Conservation (phyloP, 2,329 filamentous ascomycete genomes). For the Calonectria pteridis region DNA sequence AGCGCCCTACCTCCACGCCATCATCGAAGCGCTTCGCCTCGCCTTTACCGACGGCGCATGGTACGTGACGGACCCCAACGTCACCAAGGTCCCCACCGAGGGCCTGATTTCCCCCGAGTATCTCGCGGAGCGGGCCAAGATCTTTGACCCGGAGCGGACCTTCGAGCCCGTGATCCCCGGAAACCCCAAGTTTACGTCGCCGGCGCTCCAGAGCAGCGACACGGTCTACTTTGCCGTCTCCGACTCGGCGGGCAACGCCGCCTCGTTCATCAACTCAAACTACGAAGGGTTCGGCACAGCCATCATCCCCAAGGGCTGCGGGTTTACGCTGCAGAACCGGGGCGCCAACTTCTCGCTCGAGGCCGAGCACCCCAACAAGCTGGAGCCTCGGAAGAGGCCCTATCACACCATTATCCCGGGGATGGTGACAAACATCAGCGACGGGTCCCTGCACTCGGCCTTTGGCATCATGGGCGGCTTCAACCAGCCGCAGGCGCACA, state of each 20-base stretch:
- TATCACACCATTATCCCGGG: constrained; percentile 99
- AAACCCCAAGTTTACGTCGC: constrained; percentile 64
- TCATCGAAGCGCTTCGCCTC: constrained; percentile 90
- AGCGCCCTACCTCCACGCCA: constrained; percentile 82
- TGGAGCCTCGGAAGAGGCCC: constrained; percentile 86
- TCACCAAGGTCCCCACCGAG: constrained; percentile 75
- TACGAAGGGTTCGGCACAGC: constrained; percentile 89
- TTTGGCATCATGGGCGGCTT: constrained; percentile 99
- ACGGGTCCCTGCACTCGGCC: constrained; percentile 82
- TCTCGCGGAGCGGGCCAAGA: constrained; percentile 74
- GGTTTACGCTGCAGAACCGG: constrained; percentile 95
- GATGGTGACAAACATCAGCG: constrained; percentile 82
- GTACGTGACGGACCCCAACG: constrained; percentile 89
- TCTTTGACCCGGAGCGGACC: constrained; percentile 69
- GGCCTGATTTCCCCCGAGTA: constrained; percentile 80
- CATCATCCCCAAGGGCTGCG: constrained; percentile 87
- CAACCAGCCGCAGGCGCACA: constrained; percentile 97
- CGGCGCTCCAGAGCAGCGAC: constrained; percentile 87
- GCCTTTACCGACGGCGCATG: constrained; percentile 91
- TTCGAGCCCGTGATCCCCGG: constrained; percentile 76
- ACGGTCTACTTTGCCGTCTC: constrained; percentile 95
- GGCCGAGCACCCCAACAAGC: constrained; percentile 79
- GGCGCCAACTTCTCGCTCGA: constrained; percentile 86
- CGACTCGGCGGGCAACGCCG: constrained; percentile 86
- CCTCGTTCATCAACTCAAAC: constrained; percentile 97